These are phyloP conservation scores for Beauveria australis DNA, from an alignment of 2,329 filamentous ascomycete genomes.

Conservation along the genomic window DNA sequence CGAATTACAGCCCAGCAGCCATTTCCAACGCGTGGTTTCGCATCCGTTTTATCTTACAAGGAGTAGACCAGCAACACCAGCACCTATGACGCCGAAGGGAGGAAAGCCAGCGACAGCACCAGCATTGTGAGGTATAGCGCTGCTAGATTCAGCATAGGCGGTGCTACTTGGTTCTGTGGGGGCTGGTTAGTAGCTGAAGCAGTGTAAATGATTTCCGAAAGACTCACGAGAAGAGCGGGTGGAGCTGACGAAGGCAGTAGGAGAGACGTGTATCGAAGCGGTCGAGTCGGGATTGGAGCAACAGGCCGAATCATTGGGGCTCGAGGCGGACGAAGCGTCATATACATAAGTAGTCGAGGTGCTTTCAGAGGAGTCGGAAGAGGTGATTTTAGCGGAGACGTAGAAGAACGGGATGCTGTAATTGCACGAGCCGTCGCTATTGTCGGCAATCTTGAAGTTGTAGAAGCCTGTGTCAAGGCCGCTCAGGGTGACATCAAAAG, in stretches of 20 bases:
- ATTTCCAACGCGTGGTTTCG: no score
- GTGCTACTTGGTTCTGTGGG: background rate
- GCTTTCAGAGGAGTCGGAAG: background rate
- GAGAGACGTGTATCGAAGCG: background rate
- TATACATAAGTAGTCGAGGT: background rate
- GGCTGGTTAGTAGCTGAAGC: background rate
- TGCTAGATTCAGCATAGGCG: background rate
- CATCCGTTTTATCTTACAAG: no score
- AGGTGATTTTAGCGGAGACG: conserved; percentile 17
- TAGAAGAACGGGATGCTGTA: conserved; percentile 25
- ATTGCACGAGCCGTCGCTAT: conserved; percentile 20
- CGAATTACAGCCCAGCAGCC: no score
- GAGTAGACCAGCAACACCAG: no score
- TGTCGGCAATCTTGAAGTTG: conserved; percentile 27
- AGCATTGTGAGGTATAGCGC: background rate
- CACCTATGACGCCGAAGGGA: background rate
- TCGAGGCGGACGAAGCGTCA: background rate
- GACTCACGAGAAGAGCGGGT: background rate
- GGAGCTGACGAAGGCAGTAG: background rate
- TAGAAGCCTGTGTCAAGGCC: conserved; percentile 24
- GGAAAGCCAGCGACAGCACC: background rate
- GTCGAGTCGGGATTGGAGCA: background rate
- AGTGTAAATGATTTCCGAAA: no score
- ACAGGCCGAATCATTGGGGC: background rate
- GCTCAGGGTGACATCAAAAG: conserved; percentile 22